A percentile compares a stretch with the other conserved stretches of the same genome.
Evolutionary conservation across 306 rosid species (phyloP).

Genomic region (Lathyrus sativus): DNA sequence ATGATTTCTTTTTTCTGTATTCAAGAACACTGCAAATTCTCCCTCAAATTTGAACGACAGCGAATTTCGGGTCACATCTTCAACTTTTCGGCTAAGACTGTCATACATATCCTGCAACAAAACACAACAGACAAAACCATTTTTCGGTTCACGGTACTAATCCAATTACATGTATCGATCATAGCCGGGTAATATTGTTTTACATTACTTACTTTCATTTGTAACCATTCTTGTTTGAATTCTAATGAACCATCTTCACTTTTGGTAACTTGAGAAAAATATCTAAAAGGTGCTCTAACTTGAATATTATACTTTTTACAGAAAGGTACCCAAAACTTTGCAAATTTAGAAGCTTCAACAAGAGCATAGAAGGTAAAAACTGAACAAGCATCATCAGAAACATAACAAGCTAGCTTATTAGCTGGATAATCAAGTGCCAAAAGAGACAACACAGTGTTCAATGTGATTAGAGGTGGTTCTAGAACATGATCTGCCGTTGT

Average conservation of each 20-base stretch:
- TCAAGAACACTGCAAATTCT: conserved; percentile 44
- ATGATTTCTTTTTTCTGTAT: conserved; percentile 49
- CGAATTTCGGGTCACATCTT: conserved; percentile 35
- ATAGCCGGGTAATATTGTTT: background rate
- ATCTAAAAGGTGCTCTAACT: conserved; percentile 65
- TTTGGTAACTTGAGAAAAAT: conserved; percentile 33
- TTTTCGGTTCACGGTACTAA: background rate
- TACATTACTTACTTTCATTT: conserved; percentile 51
- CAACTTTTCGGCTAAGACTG: conserved; percentile 47
- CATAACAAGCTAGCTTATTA: conserved; percentile 70
- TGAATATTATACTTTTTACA: conserved; percentile 56
- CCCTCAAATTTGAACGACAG: conserved; percentile 25
- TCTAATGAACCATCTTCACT: conserved; percentile 5
- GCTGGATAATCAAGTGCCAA: conserved; percentile 66
- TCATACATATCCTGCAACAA: conserved; percentile 61
- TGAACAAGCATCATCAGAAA: conserved; percentile 74
- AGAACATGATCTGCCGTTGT: conserved; percentile 65
- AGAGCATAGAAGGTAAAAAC: conserved; percentile 59
- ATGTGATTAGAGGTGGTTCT: conserved; percentile 66
- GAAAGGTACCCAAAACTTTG: conserved; percentile 64
- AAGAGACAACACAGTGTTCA: conserved; percentile 69
- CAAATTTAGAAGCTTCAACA: conserved; percentile 57
- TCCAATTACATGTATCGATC: background rate
- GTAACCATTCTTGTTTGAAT: conserved; percentile 51
- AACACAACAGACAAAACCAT: conserved; percentile 13